A percentile compares a stretch with the other conserved stretches of the same genome.
Evolutionary conservation across 352 stramenopile species (phyloP).

Genomic region (Pythium aristosporum): DNA sequence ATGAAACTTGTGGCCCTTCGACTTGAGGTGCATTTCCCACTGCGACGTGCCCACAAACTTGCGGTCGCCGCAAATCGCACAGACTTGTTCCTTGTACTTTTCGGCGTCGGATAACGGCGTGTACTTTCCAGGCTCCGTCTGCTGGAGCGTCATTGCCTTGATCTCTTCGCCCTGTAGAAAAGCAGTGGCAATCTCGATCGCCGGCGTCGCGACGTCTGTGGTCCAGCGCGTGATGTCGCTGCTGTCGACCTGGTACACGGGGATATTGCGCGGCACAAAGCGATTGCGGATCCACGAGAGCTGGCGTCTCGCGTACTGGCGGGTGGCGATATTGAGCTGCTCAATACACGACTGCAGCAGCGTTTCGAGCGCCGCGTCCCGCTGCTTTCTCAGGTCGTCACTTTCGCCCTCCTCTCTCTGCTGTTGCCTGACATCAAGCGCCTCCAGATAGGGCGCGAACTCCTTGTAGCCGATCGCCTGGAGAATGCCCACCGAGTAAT

Average conservation of each 20-base stretch:
- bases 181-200: constrained; percentile 56
- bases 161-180: constrained; percentile 39
- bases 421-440: constrained; percentile 38
- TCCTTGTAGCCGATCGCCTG: constrained; percentile 92
- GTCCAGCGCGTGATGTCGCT: constrained; percentile 69
- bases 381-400: constrained; percentile 17
- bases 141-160: constrained; percentile 41
- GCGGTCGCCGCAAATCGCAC: constrained; percentile 55
- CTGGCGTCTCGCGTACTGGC: constrained; percentile 84
- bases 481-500: constrained; percentile 70
- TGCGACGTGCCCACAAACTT: constrained; percentile 69
- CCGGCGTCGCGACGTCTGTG: constrained; percentile 47
- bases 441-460: constrained; percentile 83
- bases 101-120: constrained; percentile 38
- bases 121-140: constrained; percentile 45
- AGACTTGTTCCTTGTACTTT: constrained; percentile 67
- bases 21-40: constrained; percentile 72
- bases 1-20: constrained; percentile 81
- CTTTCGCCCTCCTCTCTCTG: not conserved
- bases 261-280: constrained; percentile 82
- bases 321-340: constrained; percentile 77
- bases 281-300: constrained; percentile 88
- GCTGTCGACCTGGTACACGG: constrained; percentile 84
- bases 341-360: constrained; percentile 67
- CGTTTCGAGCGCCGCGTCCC: constrained; percentile 32